Base-by-base conservation (phyloP, 1,284 basidiomycete species). In the Earliella scabrosa region DNA sequence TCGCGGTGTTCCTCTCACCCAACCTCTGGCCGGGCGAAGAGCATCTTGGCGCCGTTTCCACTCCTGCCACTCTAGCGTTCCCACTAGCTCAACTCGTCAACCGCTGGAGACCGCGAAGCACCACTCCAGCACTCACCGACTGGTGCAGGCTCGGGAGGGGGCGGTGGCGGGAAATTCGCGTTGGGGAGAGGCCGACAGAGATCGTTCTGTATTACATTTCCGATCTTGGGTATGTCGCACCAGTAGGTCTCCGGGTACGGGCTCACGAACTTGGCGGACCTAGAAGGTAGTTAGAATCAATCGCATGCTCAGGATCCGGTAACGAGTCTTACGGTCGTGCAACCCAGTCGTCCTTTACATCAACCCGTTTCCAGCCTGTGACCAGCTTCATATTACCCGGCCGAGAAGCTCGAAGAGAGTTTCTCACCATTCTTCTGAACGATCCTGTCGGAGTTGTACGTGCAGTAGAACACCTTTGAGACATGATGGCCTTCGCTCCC, bases 301-400 rank as follows among this genome's bases (percentile, higher is more conserved):
- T n/a, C n/a, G n/a, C n/a, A n/a, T n/a, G n/a, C n/a, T n/a, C n/a
- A n/a, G n/a, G n/a, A n/a, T n/a, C n/a, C n/a, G n/a, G n/a, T n/a
- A n/a, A n/a, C n/a, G n/a, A n/a, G n/a, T 34, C 43, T 48, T 52
- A 59, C 4, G n/a, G 31, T 18, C 44, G 51, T 24, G 26, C 55
- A 71, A 88, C 87, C 85, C 87, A 90, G 5, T 59, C 54, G 2
- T 80, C 76, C 35, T 78, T 65, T 3, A 87, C 75, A 35, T 80
- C 71, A 34, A 88, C 75, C 2, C 79, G 74, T 61, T 86, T 88
- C 88, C 88, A 90, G 3, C 88, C 87, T 88, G 47, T 8, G 20
- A 24, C 26, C 24, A 3, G 14, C 39, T 4, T 46, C n/a, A 21
- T 13, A 7, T 16, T 16, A 23, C 3, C 16, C 11, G 34, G 49